Base-by-base conservation (phyloP, 139 green algal species). In the Chloropicon primus region DNA sequence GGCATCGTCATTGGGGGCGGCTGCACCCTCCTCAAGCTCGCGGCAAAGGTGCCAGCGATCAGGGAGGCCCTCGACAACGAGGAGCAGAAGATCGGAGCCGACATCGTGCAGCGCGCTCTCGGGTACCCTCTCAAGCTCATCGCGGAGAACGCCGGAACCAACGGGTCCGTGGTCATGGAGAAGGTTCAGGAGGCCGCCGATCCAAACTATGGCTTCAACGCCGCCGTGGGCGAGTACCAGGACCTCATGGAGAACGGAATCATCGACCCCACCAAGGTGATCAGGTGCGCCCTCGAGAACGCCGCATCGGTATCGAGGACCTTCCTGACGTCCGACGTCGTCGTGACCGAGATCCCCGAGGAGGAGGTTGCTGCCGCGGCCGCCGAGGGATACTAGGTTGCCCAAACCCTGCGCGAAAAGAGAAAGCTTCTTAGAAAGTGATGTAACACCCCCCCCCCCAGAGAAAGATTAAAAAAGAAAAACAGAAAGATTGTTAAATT, bases 261-360 rank as follows among this genome's bases (percentile, higher is more conserved):
- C 88, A 97, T 99, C 79, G 96, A 99, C 88, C 96, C 96, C 77
- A 94, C 96, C 76, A 98, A 98, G 93, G 92, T 97, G 62, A 87
- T 97, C 26, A 88, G 94, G 24, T 98, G 96, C 85, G 88, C 88
- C 0, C 84, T 99, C 76, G 94, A 98, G 88, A 98, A 99, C 81
- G 88, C 93, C 3, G 88, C 87, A 25, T 97, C 91, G 1, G 96
- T 99, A 17, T 95, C 96, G 25, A 93, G 91, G 82, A 99, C 93
- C 54, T 99, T 99, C 90, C 87, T 99, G 72, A 95, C 92, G 29
- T 93, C 90, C 41, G 92, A 97, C 77, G 94, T 97, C 25, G 89
- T 98, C 0, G 92, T 97, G 3, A 89, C 85, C 22, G 84, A 93
- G 23, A 96, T 96, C 73, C 92, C 93, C 27, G 89, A 94, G 84